Percentiles rank a stretch among this genome's conserved stretches.
Evolutionary conservation across 805 yeast genomes (phyloP).

Genomic region (Alloascoidea africana): DNA sequence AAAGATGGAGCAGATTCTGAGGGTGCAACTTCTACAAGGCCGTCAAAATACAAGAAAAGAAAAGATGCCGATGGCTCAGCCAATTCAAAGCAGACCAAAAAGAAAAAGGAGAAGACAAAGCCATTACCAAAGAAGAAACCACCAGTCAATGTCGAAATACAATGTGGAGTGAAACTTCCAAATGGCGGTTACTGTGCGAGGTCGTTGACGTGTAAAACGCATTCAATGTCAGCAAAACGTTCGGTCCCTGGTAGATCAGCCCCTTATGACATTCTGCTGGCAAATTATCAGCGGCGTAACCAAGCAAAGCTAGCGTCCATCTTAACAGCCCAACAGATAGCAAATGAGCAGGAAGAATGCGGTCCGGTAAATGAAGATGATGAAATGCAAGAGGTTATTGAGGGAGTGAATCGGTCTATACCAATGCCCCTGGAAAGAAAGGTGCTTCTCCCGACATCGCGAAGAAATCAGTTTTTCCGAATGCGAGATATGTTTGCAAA

Average conservation of each 20-base stretch:
- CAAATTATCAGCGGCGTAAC: constrained; percentile 78
- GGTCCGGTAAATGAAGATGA: constrained; percentile 63
- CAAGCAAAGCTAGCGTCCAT: constrained; percentile 63
- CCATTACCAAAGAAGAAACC: constrained; percentile 46
- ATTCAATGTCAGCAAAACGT: constrained; percentile 88
- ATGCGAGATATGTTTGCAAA: constrained; percentile 65
- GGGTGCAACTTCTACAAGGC: no score
- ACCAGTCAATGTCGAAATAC: constrained; percentile 79
- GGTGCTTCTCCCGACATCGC: constrained; percentile 51
- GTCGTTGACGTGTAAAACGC: constrained; percentile 83
- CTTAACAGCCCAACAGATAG: constrained; percentile 20
- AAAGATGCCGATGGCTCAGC: constrained; percentile 6
- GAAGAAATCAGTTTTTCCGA: constrained; percentile 55
- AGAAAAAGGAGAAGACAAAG: constrained; percentile 18
- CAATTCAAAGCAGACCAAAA: constrained; percentile 14
- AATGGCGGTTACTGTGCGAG: constrained; percentile 84
- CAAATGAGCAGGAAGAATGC: constrained; percentile 15
- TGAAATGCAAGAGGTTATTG: constrained; percentile 77
- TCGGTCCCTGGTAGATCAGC: constrained; percentile 82
- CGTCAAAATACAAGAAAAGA: constrained; percentile 14
- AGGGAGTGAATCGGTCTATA: constrained; percentile 64
- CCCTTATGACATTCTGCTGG: constrained; percentile 68
- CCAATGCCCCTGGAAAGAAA: constrained; percentile 67
- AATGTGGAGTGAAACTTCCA: constrained; percentile 84
- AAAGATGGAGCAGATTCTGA: no score